These are phyloP conservation scores for Trypanosoma avium DNA, from an alignment of 208 protist genomes.

Conservation along the genomic window DNA sequence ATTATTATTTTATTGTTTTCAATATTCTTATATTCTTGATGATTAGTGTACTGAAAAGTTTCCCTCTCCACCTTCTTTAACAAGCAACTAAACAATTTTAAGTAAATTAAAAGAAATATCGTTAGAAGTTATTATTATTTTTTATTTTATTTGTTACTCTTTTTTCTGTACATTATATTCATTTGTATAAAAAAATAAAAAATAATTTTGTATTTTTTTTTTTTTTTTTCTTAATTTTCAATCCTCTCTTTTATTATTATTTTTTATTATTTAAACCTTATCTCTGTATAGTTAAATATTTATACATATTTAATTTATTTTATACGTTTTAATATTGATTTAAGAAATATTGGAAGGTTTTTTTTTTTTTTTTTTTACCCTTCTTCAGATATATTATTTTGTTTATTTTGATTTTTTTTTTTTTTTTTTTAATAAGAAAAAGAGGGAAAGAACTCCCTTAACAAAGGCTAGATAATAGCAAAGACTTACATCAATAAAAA, in stretches of 20 bases:
- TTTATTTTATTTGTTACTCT: not conserved
- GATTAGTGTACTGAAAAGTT: too few species aligned
- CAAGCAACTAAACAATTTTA: too few species aligned
- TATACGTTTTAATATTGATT: not conserved
- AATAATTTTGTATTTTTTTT: too few species aligned
- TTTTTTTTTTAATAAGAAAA: not conserved
- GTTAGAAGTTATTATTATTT: not conserved
- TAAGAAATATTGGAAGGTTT: not conserved
- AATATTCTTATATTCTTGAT: too few species aligned
- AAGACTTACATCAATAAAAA: too few species aligned
- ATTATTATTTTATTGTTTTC: slow-evolving; percentile 2
- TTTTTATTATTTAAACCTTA: not conserved
- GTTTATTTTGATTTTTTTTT: not conserved
- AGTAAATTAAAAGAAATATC: too few species aligned
- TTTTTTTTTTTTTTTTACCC: not conserved
- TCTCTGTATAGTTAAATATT: not conserved
- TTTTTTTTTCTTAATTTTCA: not conserved
- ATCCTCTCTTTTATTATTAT: not conserved
- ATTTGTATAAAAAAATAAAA: too few species aligned
- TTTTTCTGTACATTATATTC: not conserved
- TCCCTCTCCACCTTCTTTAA: too few species aligned
- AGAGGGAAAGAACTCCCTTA: too few species aligned
- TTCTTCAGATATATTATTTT: not conserved
- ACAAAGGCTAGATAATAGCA: too few species aligned
- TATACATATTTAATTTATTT: not conserved